Evolutionary conservation across 768 basidiomycete genomes (phyloP).

Genomic region (Gloeophyllum trabeum): DNA sequence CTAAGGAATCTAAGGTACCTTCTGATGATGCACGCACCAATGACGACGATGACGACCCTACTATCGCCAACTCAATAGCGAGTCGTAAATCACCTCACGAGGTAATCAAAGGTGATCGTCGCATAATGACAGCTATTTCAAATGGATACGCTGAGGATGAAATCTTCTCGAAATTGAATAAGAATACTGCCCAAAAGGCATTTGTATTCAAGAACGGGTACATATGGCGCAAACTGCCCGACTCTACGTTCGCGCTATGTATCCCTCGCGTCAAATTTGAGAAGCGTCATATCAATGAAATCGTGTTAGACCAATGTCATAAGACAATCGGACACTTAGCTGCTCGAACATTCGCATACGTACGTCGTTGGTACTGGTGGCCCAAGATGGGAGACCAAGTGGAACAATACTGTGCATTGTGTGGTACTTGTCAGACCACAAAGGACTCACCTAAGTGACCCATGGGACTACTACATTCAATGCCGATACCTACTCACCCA

Average conservation of each 20-base stretch:
- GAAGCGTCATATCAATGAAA: too few relatives aligned
- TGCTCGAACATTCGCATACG: constrained; percentile 13
- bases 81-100: neutral
- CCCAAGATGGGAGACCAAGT: constrained; percentile 6
- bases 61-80: neutral
- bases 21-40: neutral
- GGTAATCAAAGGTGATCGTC: neutral
- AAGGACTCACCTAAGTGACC: constrained; percentile 6
- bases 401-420: constrained; percentile 8
- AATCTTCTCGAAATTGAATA: neutral
- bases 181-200: too few relatives aligned
- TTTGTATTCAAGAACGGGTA: too few relatives aligned
- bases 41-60: neutral
- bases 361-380: constrained; percentile 22
- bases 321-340: constrained; percentile 18
- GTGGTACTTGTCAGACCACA: constrained; percentile 5
- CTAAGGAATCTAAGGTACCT: neutral
- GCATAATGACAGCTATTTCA: neutral
- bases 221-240: too few relatives aligned
- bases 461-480: constrained; percentile 15
- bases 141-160: neutral
- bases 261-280: too few relatives aligned
- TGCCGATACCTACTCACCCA: constrained; percentile 15
- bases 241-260: too few relatives aligned
- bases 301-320: constrained; percentile 14